These are phyloP conservation scores for Cladosporium sp. DNA, from an alignment of 2,329 filamentous ascomycete genomes.

Conservation along the genomic window DNA sequence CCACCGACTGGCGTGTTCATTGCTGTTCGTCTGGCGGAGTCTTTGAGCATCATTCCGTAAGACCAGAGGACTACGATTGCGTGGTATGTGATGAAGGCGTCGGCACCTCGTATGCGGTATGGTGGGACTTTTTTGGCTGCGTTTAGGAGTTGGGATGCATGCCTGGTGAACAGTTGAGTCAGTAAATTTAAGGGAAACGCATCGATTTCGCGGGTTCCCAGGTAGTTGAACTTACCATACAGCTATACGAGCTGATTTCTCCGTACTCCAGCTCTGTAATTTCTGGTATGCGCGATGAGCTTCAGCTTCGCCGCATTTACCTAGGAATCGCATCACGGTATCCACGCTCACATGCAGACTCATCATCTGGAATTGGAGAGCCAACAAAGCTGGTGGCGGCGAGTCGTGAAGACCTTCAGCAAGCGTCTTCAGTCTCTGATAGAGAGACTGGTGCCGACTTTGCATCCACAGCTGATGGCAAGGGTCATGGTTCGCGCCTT, in stretches of 20 bases:
- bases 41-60: slow-evolving; percentile 18
- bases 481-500: slow-evolving; percentile 11
- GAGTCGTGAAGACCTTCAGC: neutral
- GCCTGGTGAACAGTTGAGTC: neutral
- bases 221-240: slow-evolving; percentile 13
- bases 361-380: slow-evolving; percentile 18
- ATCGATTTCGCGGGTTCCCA: no score
- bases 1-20: slow-evolving; percentile 2
- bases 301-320: slow-evolving; percentile 20
- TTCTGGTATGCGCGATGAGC: slow-evolving; percentile 19
- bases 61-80: slow-evolving; percentile 20
- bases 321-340: slow-evolving; percentile 18
- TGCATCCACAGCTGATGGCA: slow-evolving; percentile 21
- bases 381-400: slow-evolving; percentile 10
- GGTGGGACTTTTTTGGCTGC: slow-evolving; percentile 15
- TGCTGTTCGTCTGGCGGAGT: slow-evolving; percentile 13
- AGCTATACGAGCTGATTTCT: slow-evolving; percentile 17
- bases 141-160: slow-evolving; percentile 18
- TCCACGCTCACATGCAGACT: slow-evolving; percentile 18
- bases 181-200: neutral
- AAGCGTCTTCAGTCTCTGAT: slow-evolving; percentile 14
- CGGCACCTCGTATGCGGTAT: slow-evolving; percentile 17
- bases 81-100: slow-evolving; percentile 19
- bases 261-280: slow-evolving; percentile 16
- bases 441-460: slow-evolving; percentile 15